A percentile compares a stretch with the other conserved stretches of the same genome.
Evolutionary conservation across 179 eudicot genomes (phyloP).

Genomic region (Patellifolia procumbens): DNA sequence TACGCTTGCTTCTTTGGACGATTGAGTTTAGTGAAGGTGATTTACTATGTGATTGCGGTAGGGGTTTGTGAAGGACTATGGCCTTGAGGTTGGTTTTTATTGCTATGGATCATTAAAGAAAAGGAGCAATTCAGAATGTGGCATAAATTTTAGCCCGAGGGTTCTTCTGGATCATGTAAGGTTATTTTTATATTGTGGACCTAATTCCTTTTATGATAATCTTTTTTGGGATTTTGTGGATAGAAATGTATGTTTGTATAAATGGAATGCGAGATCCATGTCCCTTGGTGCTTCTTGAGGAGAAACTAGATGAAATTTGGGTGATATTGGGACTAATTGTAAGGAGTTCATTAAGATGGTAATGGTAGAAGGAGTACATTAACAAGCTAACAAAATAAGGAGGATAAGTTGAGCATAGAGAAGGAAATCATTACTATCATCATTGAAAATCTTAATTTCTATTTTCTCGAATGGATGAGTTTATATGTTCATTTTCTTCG

Average conservation of each 20-base stretch:
- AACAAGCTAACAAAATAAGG: not conserved
- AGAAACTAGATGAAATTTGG: not conserved
- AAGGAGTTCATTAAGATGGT: not conserved
- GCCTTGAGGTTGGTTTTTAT: not conserved
- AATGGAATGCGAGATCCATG: not conserved
- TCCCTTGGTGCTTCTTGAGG: not conserved
- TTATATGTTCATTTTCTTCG: not conserved
- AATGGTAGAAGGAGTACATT: not conserved
- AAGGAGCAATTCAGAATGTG: not conserved
- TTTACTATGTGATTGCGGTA: not conserved
- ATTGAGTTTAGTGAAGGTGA: not conserved
- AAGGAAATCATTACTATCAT: not conserved
- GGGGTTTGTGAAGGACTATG: not conserved
- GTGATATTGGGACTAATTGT: not conserved
- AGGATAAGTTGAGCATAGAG: not conserved
- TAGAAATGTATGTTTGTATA: too few relatives aligned
- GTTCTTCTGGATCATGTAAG: not conserved
- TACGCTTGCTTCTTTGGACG: not conserved
- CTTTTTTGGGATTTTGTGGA: not conserved
- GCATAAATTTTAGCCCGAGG: not conserved
- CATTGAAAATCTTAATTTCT: not conserved
- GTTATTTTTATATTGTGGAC: not conserved
- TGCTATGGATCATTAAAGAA: not conserved
- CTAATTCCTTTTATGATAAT: not conserved
- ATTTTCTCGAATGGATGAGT: not conserved